Conservation (phyloP, 345 rosid species). For the Noccaea caerulescens region DNA sequence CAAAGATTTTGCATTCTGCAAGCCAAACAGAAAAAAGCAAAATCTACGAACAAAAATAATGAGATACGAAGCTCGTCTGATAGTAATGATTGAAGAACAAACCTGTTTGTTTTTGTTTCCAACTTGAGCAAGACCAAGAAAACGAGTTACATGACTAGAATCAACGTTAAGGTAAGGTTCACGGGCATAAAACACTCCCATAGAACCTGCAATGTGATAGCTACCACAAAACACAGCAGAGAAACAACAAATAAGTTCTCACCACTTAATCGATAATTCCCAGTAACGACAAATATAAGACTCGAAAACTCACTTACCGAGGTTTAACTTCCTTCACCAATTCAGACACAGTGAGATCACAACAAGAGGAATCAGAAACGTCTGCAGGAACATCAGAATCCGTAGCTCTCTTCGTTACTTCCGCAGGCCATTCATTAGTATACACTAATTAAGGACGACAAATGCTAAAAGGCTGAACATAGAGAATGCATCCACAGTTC, state of each 20-base stretch:
- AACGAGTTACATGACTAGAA: constrained; percentile 81
- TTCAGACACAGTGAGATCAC: constrained; percentile 66
- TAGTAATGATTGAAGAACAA: neutral
- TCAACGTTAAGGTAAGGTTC: constrained; percentile 78
- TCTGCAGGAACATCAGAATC: constrained; percentile 58
- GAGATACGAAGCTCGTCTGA: neutral
- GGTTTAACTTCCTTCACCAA: constrained; percentile 88
- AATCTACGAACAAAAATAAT: neutral
- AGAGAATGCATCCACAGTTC: neutral
- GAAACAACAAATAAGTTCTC: constrained; percentile 13
- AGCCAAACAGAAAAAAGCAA: constrained; percentile 13
- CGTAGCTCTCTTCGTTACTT: constrained; percentile 62
- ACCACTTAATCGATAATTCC: neutral
- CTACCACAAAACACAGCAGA: constrained; percentile 48
- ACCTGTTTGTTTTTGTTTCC: constrained; percentile 96
- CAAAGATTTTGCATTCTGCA: neutral
- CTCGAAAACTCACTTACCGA: constrained; percentile 55
- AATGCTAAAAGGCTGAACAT: neutral
- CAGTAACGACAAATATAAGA: constrained; percentile 1
- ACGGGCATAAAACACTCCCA: constrained; percentile 82
- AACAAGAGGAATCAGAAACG: constrained; percentile 56
- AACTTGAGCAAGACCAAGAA: constrained; percentile 88
- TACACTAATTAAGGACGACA: constrained; percentile 55
- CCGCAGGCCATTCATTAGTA: constrained; percentile 97
- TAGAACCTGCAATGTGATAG: constrained; percentile 90